phyloP scores from a whole-genome alignment of 2,329 filamentous ascomycete species.

The Colletotrichum cuscutae region DNA sequence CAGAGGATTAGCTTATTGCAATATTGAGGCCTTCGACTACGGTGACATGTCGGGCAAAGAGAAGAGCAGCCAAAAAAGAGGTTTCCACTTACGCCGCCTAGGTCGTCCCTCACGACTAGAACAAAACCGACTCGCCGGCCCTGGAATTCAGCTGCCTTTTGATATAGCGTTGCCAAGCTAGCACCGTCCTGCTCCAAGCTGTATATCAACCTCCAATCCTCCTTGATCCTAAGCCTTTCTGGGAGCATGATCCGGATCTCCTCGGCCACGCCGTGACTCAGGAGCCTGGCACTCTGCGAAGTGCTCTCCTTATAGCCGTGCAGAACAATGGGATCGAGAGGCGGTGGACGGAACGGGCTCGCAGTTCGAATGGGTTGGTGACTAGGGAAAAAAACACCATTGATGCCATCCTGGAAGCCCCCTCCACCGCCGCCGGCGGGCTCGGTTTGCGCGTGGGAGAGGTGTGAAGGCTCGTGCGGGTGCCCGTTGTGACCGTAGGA shows the following conservation, averaged over 20 bases:
- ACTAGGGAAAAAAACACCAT: slow-evolving; percentile 69
- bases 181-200: slow-evolving; percentile 93
- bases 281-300: slow-evolving; percentile 68
- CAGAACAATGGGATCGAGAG: slow-evolving; percentile 82
- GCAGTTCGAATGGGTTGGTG: slow-evolving; percentile 63
- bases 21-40: neutral
- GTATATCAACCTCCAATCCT: slow-evolving; percentile 88
- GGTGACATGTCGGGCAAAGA: neutral
- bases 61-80: neutral
- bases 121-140: slow-evolving; percentile 86
- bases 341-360: slow-evolving; percentile 88
- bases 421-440: slow-evolving; percentile 20
- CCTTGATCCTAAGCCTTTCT: slow-evolving; percentile 84
- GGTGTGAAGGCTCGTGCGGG: slow-evolving; percentile 36
- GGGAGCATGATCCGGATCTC: slow-evolving; percentile 93
- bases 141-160: slow-evolving; percentile 75
- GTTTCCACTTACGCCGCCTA: slow-evolving; percentile 72
- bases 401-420: slow-evolving; percentile 57
- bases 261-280: slow-evolving; percentile 82
- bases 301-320: slow-evolving; percentile 73
- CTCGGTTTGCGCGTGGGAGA: slow-evolving; percentile 40
- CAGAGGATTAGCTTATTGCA: neutral
- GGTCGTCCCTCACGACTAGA: slow-evolving; percentile 83
- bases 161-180: slow-evolving; percentile 86
- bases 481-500: slow-evolving; percentile 40